Base-by-base conservation (phyloP, 257 asterid genomes). In the Nicotiana knightiana region DNA sequence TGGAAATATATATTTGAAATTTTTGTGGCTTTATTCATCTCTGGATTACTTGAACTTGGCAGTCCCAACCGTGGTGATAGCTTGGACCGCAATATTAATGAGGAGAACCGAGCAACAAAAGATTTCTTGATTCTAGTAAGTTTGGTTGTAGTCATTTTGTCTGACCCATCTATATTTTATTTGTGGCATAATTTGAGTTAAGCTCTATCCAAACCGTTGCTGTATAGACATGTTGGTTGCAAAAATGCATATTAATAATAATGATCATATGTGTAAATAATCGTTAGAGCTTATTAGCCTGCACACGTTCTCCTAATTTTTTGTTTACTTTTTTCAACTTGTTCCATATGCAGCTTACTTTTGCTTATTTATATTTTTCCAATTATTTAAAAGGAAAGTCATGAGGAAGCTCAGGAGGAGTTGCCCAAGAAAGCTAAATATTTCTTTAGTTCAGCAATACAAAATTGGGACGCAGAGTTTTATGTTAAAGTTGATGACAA, bases 401-500 rank as follows among this genome's bases (percentile, higher is more conserved):
- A 95, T 70, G 98, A 95, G 88, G 98, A 93, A 96, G 98, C 97
- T 85, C 89, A 90, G 67, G 98, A 92, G 87, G 97, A 93, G 87
- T 84, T 91, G 84, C 90, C 97, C 83, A 95, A 92, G 87, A 95
- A 95, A 87, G 94, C 97, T 61, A 95, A 91, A 78, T 82, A 76
- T 85, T 95, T 95, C 90, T 91, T 95, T 82, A 89, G 97, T 86
- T 78, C 94, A 64, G 98, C 99, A 81, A 93, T 92, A 82, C 99
- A 92, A 83, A 91, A 73, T 88, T 95, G 98, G 99, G 94, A 95
- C 86, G 98, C 99, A 28, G 99, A 95, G 46, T 95, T 91, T 84
- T 95, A 92, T 85, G 88, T 95, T 37, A 95, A 93, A 93, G 95
- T 92, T 65, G 88, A 92, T 71, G 97, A 93, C 85, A 87, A 89